Percentiles rank a stretch among this genome's conserved stretches.
These are phyloP conservation scores for Hibiscus tridactylites DNA, from an alignment of 345 rosid genomes.

Conservation along the genomic window DNA sequence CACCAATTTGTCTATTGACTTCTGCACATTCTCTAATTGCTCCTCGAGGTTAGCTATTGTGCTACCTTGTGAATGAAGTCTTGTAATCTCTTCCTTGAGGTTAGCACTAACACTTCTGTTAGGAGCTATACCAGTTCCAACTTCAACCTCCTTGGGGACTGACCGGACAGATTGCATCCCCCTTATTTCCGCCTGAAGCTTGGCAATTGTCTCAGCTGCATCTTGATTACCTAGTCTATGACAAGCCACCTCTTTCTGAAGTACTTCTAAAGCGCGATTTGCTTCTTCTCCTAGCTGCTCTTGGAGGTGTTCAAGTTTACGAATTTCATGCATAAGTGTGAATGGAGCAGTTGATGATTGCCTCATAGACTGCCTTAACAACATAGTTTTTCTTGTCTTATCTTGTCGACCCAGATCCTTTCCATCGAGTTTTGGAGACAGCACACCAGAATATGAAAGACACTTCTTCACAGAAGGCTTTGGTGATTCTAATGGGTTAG, in stretches of 20 bases:
- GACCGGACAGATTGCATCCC: constrained; percentile 71
- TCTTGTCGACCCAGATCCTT: constrained; percentile 42
- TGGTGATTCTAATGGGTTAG: constrained; percentile 46
- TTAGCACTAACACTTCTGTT: constrained; percentile 84
- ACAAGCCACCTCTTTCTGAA: constrained; percentile 96
- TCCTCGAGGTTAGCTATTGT: constrained; percentile 90
- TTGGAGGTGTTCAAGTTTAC: constrained; percentile 97
- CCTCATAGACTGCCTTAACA: constrained; percentile 74
- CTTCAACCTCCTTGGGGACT: constrained; percentile 44
- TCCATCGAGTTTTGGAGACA: constrained; percentile 44
- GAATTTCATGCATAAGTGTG: constrained; percentile 92
- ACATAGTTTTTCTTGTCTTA: constrained; percentile 45
- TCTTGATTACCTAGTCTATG: constrained; percentile 98
- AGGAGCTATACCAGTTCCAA: constrained; percentile 52
- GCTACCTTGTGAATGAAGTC: constrained; percentile 97
- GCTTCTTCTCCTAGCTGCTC: constrained; percentile 98
- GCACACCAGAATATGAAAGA: constrained; percentile 67
- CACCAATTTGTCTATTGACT: constrained; percentile 87
- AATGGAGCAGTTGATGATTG: constrained; percentile 96
- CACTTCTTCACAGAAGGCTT: constrained; percentile 74
- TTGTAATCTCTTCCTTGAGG: constrained; percentile 95
- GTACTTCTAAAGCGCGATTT: constrained; percentile 82
- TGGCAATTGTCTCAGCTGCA: constrained; percentile 98
- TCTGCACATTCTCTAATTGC: constrained; percentile 95
- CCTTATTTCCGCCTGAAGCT: constrained; percentile 91